Evolutionary conservation across 805 yeast genomes (phyloP).

Genomic region (Saturnispora bothae): DNA sequence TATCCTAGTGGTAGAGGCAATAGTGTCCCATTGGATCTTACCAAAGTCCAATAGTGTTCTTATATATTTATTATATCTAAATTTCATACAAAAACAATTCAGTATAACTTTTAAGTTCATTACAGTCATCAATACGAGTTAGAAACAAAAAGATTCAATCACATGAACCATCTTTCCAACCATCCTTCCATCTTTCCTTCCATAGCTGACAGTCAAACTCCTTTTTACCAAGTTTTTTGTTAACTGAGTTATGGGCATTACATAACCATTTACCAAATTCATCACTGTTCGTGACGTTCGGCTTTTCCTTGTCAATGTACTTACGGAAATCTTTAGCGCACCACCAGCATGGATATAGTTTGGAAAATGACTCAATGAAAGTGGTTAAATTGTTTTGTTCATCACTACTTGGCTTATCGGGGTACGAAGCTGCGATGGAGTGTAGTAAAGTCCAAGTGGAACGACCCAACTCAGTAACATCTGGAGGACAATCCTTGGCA

Average conservation of each 20-base stretch:
- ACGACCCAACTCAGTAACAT: conserved; percentile 67
- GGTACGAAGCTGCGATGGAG: conserved; percentile 82
- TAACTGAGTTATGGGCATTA: conserved; percentile 92
- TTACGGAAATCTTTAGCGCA: conserved; percentile 78
- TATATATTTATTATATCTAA: neutral
- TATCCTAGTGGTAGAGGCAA: conserved; percentile 96
- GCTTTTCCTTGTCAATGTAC: conserved; percentile 45
- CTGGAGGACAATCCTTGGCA: conserved; percentile 68
- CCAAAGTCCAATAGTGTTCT: neutral
- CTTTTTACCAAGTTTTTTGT: conserved; percentile 75
- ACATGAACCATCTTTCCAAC: conserved; percentile 66
- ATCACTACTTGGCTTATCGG: conserved; percentile 47
- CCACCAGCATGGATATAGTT: conserved; percentile 86
- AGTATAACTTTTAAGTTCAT: too few species aligned
- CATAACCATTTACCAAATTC: conserved; percentile 87
- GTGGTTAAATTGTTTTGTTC: conserved; percentile 65
- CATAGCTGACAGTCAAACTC: conserved; percentile 79
- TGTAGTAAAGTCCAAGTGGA: conserved; percentile 92
- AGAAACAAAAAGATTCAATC: conserved; percentile 20
- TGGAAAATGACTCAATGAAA: conserved; percentile 62
- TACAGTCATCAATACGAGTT: too few species aligned
- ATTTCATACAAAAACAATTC: too few species aligned
- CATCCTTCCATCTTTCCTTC: conserved; percentile 92
- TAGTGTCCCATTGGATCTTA: conserved; percentile 73
- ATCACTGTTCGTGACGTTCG: conserved; percentile 56